Base-by-base conservation (phyloP, 805 yeast genomes). In the Candida sphagnicola region DNA sequence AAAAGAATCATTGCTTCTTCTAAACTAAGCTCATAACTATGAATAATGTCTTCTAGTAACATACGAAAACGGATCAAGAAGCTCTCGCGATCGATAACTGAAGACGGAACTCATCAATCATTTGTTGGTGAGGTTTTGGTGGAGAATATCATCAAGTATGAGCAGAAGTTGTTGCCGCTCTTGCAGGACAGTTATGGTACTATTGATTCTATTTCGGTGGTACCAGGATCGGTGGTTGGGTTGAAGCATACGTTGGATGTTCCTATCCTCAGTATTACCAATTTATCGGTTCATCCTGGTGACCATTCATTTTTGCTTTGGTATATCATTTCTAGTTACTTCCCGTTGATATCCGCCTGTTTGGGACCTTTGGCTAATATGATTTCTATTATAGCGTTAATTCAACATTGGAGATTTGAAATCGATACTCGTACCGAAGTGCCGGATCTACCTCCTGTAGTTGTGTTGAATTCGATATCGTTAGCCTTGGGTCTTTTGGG, bases 321-420 rank as follows among this genome's bases (percentile, higher is more conserved):
- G 93, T 83, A 82, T 47, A 50, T 73, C 11, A 58, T 82, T 0
- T 79, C 90, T 3, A 73, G 83, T 2, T 80, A 80, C 47, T 72
- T 86, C 46, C 96, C 96, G 0, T 70, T 87, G 18, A 54, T 82
- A 5, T 80, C 90, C 1, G 88, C 91, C 3, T 84, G 91, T 47
- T 50, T 81, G 26, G 95, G 93, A 0, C 95, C 95, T 0, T 49
- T 87, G 18, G 80, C 91, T 5, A 85, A 85, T 48, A 74, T 85
- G 70, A 71, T 80, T 30, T 82, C 91, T 0, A 66, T 85, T 4
- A 79, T 84, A 1, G 86, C 90, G 4, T 68, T 85, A 12, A 78
- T 80, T 0, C 81, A 83, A 40, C 68, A 72, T 34, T 87, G 96
- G 96, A 57, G 82, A 37, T 32, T 52, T 4, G 54, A 57, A 17